Conservation (phyloP, 371 early-diverging fungal species). For the Fennellomyces sp. region DNA sequence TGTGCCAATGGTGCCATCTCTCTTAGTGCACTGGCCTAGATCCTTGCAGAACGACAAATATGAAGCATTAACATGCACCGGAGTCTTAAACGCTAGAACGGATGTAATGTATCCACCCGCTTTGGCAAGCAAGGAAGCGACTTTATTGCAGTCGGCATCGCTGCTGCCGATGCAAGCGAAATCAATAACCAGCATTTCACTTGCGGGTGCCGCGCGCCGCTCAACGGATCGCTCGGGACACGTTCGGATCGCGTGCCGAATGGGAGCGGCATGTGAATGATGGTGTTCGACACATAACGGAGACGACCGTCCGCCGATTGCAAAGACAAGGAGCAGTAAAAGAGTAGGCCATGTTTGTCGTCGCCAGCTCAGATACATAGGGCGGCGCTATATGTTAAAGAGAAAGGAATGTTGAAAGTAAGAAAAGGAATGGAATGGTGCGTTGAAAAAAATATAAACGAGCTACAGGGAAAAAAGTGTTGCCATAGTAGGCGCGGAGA, state of each 20-base stretch:
- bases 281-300: conserved; percentile 2
- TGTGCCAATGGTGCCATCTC: conserved; percentile 26
- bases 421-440: background rate
- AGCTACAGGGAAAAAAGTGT: background rate
- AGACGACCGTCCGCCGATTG: background rate
- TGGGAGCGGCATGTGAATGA: background rate
- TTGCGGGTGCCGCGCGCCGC: background rate
- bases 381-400: conserved; percentile 6
- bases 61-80: conserved; percentile 57
- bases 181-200: conserved; percentile 8
- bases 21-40: conserved; percentile 28
- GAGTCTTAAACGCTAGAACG: conserved; percentile 36
- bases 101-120: conserved; percentile 41
- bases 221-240: conserved; percentile 1
- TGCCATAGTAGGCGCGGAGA: too few relatives aligned
- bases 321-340: background rate
- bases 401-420: background rate
- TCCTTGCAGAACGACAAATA: conserved; percentile 55
- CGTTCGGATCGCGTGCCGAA: background rate
- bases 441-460: background rate
- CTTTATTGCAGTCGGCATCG: conserved; percentile 25
- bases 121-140: conserved; percentile 24
- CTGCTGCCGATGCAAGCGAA: conserved; percentile 4
- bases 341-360: background rate
- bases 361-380: conserved; percentile 1